These are phyloP conservation scores for Mycena latifolia DNA, from an alignment of 768 basidiomycete species.

Conservation along the genomic window DNA sequence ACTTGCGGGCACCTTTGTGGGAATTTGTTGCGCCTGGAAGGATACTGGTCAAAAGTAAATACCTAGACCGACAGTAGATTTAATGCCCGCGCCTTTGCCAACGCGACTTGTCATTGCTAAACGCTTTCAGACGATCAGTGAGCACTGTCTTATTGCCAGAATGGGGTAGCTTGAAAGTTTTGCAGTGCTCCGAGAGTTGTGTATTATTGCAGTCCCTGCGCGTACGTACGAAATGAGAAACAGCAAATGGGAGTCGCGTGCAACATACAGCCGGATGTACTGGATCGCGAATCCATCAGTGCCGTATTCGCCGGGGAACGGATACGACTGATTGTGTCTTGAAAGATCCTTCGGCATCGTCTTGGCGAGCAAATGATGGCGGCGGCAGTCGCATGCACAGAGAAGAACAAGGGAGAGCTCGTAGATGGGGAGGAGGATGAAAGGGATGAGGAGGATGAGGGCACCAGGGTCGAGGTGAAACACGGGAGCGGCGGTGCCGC, in stretches of 20 bases:
- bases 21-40: constrained; percentile 1
- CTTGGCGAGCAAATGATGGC: background rate
- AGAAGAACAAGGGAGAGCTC: background rate
- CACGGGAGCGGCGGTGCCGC: background rate
- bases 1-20: constrained; percentile 7
- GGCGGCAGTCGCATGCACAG: background rate
- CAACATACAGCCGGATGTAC: constrained; percentile 11
- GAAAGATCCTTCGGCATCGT: constrained; percentile 8
- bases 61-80: background rate
- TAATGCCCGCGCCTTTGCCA: constrained; percentile 3
- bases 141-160: constrained; percentile 16
- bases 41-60: background rate
- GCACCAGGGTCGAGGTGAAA: background rate
- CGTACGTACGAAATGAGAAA: background rate
- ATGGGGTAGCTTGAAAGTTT: constrained; percentile 4
- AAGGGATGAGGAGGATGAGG: background rate
- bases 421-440: background rate
- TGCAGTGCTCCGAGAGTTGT: constrained; percentile 15
- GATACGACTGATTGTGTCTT: background rate
- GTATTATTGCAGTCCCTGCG: background rate
- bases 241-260: background rate
- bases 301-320: constrained; percentile 16
- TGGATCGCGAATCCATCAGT: constrained; percentile 14
- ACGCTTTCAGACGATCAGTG: background rate
- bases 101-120: background rate